Percentiles rank a stretch among this genome's conserved stretches.
Conservation (phyloP, 2,329 filamentous ascomycete species). For the Cercospora sp. region DNA sequence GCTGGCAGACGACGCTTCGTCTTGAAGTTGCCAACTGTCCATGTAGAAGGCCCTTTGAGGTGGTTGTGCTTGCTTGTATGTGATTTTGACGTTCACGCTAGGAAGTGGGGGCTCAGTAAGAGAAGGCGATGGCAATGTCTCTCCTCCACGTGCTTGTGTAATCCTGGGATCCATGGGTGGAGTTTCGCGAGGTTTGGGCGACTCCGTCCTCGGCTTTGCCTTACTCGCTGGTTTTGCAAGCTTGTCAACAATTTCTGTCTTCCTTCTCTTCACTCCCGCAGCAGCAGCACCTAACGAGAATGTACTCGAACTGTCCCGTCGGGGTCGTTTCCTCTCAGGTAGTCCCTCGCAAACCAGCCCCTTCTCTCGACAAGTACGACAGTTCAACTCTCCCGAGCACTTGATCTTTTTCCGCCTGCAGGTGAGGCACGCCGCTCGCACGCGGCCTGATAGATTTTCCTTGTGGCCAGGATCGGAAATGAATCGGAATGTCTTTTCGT, state of each 20-base stretch:
- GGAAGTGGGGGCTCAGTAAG: background rate
- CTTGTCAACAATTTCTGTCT: background rate
- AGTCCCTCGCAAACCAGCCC: constrained; percentile 30
- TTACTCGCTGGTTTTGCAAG: background rate
- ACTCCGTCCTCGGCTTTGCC: background rate
- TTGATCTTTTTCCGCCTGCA: constrained; percentile 34
- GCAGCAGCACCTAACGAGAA: background rate
- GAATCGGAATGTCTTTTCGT: constrained; percentile 26
- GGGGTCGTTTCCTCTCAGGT: constrained; percentile 27
- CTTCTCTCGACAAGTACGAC: constrained; percentile 30
- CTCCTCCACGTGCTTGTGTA: background rate
- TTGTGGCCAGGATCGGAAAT: constrained; percentile 34
- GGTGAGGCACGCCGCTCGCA: constrained; percentile 32
- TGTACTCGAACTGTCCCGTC: constrained; percentile 14
- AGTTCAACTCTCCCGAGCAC: constrained; percentile 30
- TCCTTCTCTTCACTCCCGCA: constrained; percentile 12
- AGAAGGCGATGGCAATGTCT: background rate
- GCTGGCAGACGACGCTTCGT: background rate
- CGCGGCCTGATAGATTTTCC: constrained; percentile 33
- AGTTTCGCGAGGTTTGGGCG: background rate
- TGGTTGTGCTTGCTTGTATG: constrained; percentile 1
- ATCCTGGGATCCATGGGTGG: background rate
- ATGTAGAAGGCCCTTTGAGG: constrained; percentile 9
- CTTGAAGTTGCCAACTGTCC: constrained; percentile 15
- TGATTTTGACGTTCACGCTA: constrained; percentile 9